Base-by-base conservation (phyloP, 495 filamentous ascomycete genomes). In the Margaritispora aquatica region DNA sequence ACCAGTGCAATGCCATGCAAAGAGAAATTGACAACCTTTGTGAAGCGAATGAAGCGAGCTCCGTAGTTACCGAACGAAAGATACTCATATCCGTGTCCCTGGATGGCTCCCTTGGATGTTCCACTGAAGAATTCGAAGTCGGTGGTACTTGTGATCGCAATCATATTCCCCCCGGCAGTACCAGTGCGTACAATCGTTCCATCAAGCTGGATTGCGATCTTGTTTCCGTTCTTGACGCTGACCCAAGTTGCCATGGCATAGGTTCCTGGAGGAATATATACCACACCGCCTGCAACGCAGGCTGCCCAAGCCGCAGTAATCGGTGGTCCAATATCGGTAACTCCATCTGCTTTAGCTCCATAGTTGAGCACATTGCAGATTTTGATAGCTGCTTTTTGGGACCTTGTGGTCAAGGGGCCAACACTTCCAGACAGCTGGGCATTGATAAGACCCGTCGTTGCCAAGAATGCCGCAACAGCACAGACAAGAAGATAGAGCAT, bases 71-170 rank as follows among this genome's bases (percentile, higher is more conserved):
- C 60, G 15, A 69, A 71, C 21, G 29, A 55, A 19, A 64, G 68
- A 23, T 70, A 72, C 56, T 73, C 62, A 62, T 81, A 82, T 1
- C 80, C 79, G 20, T 72, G 69, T 7, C 80, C 79, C 61, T 83
- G 77, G 17, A 82, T 73, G 0, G 80, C 77, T 46, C 78, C 79
- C 36, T 71, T 57, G 4, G 70, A 73, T 24, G 72, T 80, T 26
- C 73, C 73, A 21, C 69, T 75, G 65, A 75, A 80, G 23, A 83
- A 57, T 62, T 83, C 80, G 57, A 82, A 78, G 57, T 83, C 76
- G 17, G 51, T 56, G 1, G 61, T 68, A 22, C n/a, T n/a, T n/a
- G n/a, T n/a, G n/a, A n/a, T n/a, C n/a, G n/a, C n/a, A n/a, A n/a
- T n/a, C n/a, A n/a, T n/a, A n/a, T n/a, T n/a, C n/a, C n/a, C n/a